phyloP scores from a whole-genome alignment of 108 stramenopile species.

The Asterionellopsis glacialis region DNA sequence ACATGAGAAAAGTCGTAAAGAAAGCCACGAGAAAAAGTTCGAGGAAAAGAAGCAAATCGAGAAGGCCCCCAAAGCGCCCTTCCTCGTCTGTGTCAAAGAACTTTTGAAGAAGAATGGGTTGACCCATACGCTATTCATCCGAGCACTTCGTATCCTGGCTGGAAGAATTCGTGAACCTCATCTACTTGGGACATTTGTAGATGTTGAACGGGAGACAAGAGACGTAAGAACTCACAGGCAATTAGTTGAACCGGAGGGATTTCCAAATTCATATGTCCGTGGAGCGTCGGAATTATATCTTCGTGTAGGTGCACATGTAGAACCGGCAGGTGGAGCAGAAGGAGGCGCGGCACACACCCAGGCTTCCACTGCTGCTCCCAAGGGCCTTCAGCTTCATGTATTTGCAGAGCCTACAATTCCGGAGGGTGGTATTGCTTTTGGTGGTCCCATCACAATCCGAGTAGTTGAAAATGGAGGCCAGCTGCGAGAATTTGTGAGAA shows the following conservation, averaged over 20 bases:
- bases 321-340: slow-evolving; percentile 48
- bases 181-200: slow-evolving; percentile 73
- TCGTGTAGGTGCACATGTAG: slow-evolving; percentile 80
- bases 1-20: background rate
- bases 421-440: slow-evolving; percentile 69
- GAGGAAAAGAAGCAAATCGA: background rate
- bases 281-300: slow-evolving; percentile 70
- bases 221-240: slow-evolving; percentile 45
- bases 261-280: slow-evolving; percentile 81
- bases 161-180: slow-evolving; percentile 73
- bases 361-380: slow-evolving; percentile 41
- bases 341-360: slow-evolving; percentile 16
- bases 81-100: slow-evolving; percentile 80
- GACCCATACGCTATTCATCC: slow-evolving; percentile 73
- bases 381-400: slow-evolving; percentile 64
- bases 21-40: slow-evolving; percentile 3
- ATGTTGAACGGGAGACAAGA: slow-evolving; percentile 58
- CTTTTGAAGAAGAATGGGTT: slow-evolving; percentile 75
- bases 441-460: slow-evolving; percentile 78
- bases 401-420: slow-evolving; percentile 83
- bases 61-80: slow-evolving; percentile 39
- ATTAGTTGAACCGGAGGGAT: slow-evolving; percentile 76
- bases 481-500: slow-evolving; percentile 72
- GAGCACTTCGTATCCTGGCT: slow-evolving; percentile 70
- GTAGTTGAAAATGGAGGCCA: slow-evolving; percentile 87